Conservation (phyloP, 768 basidiomycete species). For the Myochromella boudieri region DNA sequence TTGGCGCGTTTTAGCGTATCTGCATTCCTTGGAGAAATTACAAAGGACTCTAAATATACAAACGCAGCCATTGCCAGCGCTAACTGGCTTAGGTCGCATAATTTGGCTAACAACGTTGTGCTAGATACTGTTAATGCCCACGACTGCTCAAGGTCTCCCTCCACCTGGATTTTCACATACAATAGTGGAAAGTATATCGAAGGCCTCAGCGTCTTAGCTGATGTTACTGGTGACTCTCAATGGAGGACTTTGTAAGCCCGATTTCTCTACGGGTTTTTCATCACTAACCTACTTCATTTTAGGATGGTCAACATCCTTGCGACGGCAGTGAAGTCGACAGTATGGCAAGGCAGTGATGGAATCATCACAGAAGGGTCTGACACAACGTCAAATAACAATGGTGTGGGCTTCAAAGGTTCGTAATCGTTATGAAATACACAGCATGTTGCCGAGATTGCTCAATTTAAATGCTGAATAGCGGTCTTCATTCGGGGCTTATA, state of each 20-base stretch:
- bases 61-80: slow-evolving; percentile 46
- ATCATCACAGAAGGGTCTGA: slow-evolving; percentile 53
- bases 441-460: background rate
- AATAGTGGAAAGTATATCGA: slow-evolving; percentile 56
- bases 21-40: slow-evolving; percentile 47
- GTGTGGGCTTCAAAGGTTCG: slow-evolving; percentile 52
- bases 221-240: slow-evolving; percentile 38
- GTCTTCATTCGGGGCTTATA: slow-evolving; percentile 47
- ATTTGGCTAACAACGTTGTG: slow-evolving; percentile 42
- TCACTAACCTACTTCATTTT: background rate
- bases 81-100: slow-evolving; percentile 46
- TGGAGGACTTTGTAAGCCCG: slow-evolving; percentile 41
- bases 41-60: slow-evolving; percentile 42
- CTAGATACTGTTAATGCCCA: slow-evolving; percentile 47
- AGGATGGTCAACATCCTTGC: slow-evolving; percentile 38
- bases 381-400: slow-evolving; percentile 40
- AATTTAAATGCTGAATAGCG: slow-evolving; percentile 19
- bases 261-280: background rate
- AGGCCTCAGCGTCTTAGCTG: slow-evolving; percentile 44
- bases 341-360: slow-evolving; percentile 49
- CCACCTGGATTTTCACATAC: slow-evolving; percentile 51
- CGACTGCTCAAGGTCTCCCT: slow-evolving; percentile 46
- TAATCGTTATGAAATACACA: background rate
- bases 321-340: slow-evolving; percentile 40
- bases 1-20: slow-evolving; percentile 36